A percentile compares a stretch with the other conserved stretches of the same genome.
phyloP scores from a whole-genome alignment of 2,329 filamentous ascomycete genomes.

The Graphilbum sp. region DNA sequence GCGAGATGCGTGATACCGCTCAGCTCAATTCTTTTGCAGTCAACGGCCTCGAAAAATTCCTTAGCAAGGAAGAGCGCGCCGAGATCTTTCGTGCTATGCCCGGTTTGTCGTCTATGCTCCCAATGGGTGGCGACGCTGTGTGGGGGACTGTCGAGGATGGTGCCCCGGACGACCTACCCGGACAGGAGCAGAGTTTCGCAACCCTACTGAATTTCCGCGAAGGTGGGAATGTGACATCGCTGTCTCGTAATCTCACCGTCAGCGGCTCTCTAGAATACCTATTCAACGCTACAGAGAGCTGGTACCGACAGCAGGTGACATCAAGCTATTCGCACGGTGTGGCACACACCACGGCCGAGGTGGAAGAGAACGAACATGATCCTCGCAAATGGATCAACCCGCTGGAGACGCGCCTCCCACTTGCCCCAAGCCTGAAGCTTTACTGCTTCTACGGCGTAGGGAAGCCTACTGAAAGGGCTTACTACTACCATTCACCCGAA shows the following conservation, averaged over 20 bases:
- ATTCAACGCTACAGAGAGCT: constrained; percentile 60
- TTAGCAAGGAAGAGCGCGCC: constrained; percentile 76
- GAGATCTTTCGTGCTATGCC: constrained; percentile 96
- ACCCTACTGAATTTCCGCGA: constrained; percentile 70
- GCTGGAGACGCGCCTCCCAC: constrained; percentile 70
- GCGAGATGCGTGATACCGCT: constrained; percentile 96
- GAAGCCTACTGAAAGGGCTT: constrained; percentile 82
- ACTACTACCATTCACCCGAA: constrained; percentile 68
- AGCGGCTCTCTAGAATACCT: constrained; percentile 63
- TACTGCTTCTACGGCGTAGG: constrained; percentile 96
- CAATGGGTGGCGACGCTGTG: constrained; percentile 82
- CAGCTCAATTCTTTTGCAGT: constrained; percentile 94
- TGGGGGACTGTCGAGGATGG: constrained; percentile 71
- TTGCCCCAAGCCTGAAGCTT: constrained; percentile 80
- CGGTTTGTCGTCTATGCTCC: constrained; percentile 89
- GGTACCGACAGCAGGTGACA: constrained; percentile 64
- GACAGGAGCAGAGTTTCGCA: constrained; percentile 59
- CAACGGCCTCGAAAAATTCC: constrained; percentile 89
- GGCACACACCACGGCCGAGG: constrained; percentile 61
- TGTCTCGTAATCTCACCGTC: constrained; percentile 65
- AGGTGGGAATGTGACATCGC: constrained; percentile 44
- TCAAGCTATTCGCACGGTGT: constrained; percentile 76
- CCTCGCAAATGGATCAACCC: constrained; percentile 87
- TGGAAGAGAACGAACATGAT: constrained; percentile 66
- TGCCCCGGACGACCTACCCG: constrained; percentile 73